A percentile compares a stretch with the other conserved stretches of the same genome.
Conservation (phyloP, 108 stramenopile genomes). For the Mayamaea pseudoterrestris region DNA sequence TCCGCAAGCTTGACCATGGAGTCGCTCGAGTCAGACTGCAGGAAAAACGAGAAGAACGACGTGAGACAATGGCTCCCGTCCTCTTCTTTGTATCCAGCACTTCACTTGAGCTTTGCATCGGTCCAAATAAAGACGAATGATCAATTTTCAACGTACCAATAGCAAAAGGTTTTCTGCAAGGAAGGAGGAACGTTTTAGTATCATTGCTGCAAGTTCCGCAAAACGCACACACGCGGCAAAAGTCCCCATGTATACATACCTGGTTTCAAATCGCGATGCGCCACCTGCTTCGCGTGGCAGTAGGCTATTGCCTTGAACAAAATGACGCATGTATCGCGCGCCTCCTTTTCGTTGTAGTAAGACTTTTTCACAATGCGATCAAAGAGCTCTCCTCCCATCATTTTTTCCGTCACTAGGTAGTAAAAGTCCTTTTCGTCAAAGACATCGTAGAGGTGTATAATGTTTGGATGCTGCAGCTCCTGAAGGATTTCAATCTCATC, state of each 20-base stretch:
- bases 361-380: conserved; percentile 84
- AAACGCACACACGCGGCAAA: not conserved
- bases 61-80: not conserved
- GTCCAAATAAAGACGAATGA: not conserved
- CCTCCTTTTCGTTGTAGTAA: conserved; percentile 78
- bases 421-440: conserved; percentile 75
- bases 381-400: conserved; percentile 86
- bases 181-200: not conserved
- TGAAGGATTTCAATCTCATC: conserved; percentile 59
- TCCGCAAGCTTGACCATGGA: conserved; percentile 95
- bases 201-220: not conserved
- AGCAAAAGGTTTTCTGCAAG: conserved; percentile 4
- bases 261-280: conserved; percentile 86
- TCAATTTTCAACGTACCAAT: no score
- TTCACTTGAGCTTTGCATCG: not conserved
- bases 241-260: conserved; percentile 7
- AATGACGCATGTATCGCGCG: conserved; percentile 51
- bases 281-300: conserved; percentile 68
- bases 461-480: conserved; percentile 50
- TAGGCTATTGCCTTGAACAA: conserved; percentile 69
- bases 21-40: conserved; percentile 61
- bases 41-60: no score
- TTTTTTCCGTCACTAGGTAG: conserved; percentile 86
- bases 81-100: no score
- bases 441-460: conserved; percentile 80